Percentiles rank a stretch among this genome's conserved stretches.
These are phyloP conservation scores for Sonneratia caseolaris DNA, from an alignment of 345 rosid species.

Conservation along the genomic window DNA sequence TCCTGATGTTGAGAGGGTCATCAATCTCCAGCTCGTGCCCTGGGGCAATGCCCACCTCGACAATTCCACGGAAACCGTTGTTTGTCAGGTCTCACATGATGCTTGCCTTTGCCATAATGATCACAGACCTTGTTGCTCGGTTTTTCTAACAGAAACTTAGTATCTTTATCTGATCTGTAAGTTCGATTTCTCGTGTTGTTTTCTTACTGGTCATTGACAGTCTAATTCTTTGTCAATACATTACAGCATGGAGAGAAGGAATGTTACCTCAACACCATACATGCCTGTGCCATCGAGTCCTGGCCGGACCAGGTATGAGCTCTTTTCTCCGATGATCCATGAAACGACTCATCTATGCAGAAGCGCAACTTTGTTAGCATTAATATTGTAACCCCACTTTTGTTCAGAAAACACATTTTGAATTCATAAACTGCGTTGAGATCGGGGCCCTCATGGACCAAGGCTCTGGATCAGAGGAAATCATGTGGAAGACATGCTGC, in stretches of 20 bases:
- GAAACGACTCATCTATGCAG: background rate
- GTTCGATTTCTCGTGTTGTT: background rate
- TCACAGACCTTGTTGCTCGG: too few relatives aligned
- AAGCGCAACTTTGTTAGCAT: background rate
- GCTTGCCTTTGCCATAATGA: too few relatives aligned
- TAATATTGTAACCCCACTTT: background rate
- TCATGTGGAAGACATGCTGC: slow-evolving; percentile 24
- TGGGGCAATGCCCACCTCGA: too few relatives aligned
- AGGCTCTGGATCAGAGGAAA: background rate
- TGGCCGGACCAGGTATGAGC: slow-evolving; percentile 35
- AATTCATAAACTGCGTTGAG: slow-evolving; percentile 33
- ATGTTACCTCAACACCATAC: slow-evolving; percentile 47
- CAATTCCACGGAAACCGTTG: too few relatives aligned
- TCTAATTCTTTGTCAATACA: background rate
- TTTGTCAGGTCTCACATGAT: too few relatives aligned
- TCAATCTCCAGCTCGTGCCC: too few relatives aligned
- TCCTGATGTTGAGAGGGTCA: too few relatives aligned
- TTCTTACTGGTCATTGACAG: background rate
- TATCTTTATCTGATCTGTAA: too few relatives aligned
- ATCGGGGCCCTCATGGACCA: background rate
- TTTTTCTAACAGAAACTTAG: too few relatives aligned
- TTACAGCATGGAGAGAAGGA: slow-evolving; percentile 57
- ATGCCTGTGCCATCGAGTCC: slow-evolving; percentile 42
- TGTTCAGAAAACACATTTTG: slow-evolving; percentile 32
- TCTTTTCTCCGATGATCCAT: background rate